Base-by-base conservation (phyloP, 768 basidiomycete genomes). In the Kwoniella bestiolae region DNA sequence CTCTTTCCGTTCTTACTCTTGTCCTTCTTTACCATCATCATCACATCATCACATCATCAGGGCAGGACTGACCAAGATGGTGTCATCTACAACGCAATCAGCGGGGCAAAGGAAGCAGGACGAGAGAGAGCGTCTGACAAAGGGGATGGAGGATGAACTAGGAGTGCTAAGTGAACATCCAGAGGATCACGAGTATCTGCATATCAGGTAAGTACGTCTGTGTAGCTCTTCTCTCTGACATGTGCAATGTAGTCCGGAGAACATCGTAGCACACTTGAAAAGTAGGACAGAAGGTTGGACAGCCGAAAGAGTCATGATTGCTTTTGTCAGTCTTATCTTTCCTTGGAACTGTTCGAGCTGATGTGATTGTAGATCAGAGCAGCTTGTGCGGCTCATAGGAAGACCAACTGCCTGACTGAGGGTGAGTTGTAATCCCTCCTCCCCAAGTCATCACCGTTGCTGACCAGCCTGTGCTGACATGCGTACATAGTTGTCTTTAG, bases 361-460 rank as follows among this genome's bases (percentile, higher is more conserved):
- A n/a, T n/a, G n/a, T n/a, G n/a, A n/a, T n/a, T n/a, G 11, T 80
- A 82, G 79, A 80, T 84, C 38, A 79, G 84, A 9, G 84, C 82
- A 21, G 85, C 85, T 2, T 83, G 72, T 32, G 77, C 85, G 28
- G 89, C 89, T 3, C 91, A 92, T 12, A 78, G 82, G 35, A 82
- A 82, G 66, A 89, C 88, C 3, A 92, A 92, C 73, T 91, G 90
- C 73, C 70, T 92, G 46, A 93, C 91, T 1, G 91, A 92, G 85
- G 86, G 91, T 90, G 45, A 59, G 83, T 58, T 38, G 28, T 21
- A 38, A 49, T 8, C 18, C 16, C 58, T 14, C 11, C 44, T 26
- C 12, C 41, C n/a, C n/a, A n/a, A n/a, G n/a, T n/a, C n/a, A n/a
- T n/a, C n/a, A n/a, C n/a, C n/a, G n/a, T n/a, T n/a, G n/a, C n/a